These are phyloP conservation scores for Tulasnella sp. DNA, from an alignment of 768 basidiomycete genomes.

Conservation along the genomic window DNA sequence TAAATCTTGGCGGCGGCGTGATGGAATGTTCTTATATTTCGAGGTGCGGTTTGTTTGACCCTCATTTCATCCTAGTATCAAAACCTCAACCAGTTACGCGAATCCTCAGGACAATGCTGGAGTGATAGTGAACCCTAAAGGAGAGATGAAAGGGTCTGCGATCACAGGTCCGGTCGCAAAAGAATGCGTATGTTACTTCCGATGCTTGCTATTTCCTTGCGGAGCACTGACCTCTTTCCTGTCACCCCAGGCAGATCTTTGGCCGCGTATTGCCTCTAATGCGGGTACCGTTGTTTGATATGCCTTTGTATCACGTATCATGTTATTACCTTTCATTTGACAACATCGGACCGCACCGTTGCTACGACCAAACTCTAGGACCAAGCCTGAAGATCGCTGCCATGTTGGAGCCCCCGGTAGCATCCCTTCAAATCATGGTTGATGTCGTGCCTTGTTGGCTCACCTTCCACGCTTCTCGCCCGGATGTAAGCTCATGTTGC, in stretches of 20 bases:
- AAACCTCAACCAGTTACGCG: too few species aligned
- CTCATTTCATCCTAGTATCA: neutral
- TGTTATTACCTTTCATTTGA: neutral
- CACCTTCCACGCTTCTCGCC: too few species aligned
- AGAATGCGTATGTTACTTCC: slow-evolving; percentile 72
- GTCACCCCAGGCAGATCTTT: slow-evolving; percentile 69
- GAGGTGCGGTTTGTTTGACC: slow-evolving; percentile 42
- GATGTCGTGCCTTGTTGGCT: too few species aligned
- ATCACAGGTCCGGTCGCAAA: slow-evolving; percentile 97
- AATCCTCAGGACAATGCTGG: slow-evolving; percentile 87
- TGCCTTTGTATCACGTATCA: neutral
- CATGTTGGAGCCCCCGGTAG: too few species aligned
- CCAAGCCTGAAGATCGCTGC: too few species aligned
- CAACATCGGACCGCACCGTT: too few species aligned
- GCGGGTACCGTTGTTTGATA: slow-evolving; percentile 92
- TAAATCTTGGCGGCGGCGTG: slow-evolving; percentile 95
- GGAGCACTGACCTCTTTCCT: neutral
- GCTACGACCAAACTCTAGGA: too few species aligned
- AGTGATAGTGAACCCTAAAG: slow-evolving; percentile 97
- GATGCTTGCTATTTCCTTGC: too few species aligned
- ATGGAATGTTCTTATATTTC: slow-evolving; percentile 98
- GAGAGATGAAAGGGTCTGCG: slow-evolving; percentile 99
- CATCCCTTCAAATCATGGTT: too few species aligned
- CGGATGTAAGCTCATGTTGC: too few species aligned
- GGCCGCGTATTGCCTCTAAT: slow-evolving; percentile 99